Conservation (phyloP, 805 yeast species). For the Saturnispora dispora region DNA sequence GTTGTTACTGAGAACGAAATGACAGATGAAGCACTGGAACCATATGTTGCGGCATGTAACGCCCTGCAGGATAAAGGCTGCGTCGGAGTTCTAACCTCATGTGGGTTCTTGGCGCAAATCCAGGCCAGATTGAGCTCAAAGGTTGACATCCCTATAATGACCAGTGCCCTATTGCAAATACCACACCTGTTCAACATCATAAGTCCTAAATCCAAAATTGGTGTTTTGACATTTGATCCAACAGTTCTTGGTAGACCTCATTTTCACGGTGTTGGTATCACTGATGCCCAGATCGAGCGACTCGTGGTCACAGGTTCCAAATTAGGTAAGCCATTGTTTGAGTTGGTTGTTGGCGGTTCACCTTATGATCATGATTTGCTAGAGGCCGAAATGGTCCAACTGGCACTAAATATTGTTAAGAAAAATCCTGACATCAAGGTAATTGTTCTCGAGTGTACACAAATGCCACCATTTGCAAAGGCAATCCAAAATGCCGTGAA, state of each 20-base stretch:
- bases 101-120: constrained; percentile 29
- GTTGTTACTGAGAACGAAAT: constrained; percentile 20
- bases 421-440: constrained; percentile 21
- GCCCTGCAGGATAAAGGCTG: constrained; percentile 26
- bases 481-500: constrained; percentile 23
- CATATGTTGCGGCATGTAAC: constrained; percentile 22
- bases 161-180: constrained; percentile 26
- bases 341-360: constrained; percentile 20
- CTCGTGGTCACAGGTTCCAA: constrained; percentile 17
- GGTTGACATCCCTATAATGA: constrained; percentile 26
- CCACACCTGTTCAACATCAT: constrained; percentile 21
- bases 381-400: constrained; percentile 20
- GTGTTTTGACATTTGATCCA: constrained; percentile 27
- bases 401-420: constrained; percentile 17
- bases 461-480: constrained; percentile 29
- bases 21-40: constrained; percentile 21
- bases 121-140: constrained; percentile 20
- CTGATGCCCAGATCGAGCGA: constrained; percentile 15
- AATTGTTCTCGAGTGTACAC: constrained; percentile 29
- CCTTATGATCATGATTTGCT: constrained; percentile 21
- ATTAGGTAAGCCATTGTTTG: constrained; percentile 19
- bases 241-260: constrained; percentile 20
- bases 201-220: constrained; percentile 19
- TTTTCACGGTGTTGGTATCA: constrained; percentile 25
- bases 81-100: constrained; percentile 28